Evolutionary conservation across 106 monocot genomes (phyloP).

Genomic region (Chionographis japonica): DNA sequence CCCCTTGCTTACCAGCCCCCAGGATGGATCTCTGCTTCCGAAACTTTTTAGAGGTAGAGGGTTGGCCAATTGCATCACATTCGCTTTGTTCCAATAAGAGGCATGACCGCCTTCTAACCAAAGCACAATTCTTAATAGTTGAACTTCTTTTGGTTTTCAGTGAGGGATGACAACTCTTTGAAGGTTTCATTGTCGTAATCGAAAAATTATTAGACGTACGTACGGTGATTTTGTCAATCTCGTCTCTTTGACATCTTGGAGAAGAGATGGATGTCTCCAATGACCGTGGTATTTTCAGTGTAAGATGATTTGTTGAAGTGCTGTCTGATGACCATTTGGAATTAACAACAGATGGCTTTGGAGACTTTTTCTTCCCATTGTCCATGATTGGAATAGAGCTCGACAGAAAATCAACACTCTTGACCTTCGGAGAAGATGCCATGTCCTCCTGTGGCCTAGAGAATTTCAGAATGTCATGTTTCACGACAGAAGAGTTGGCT

Average conservation of each 20-base stretch:
- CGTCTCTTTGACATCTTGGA: constrained; percentile 19
- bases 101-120: constrained; percentile 6
- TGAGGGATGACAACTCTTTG: constrained; percentile 1
- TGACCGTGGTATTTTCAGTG: constrained; percentile 24
- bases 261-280: constrained; percentile 13
- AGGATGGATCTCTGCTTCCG: constrained; percentile 34
- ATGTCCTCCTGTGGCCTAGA: constrained; percentile 12
- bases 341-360: neutral
- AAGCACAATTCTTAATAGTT: constrained; percentile 9
- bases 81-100: constrained; percentile 9
- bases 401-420: constrained; percentile 11
- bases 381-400: neutral
- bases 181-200: neutral
- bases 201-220: constrained; percentile 5
- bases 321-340: constrained; percentile 9
- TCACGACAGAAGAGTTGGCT: constrained; percentile 2
- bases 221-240: neutral
- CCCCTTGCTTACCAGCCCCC: constrained; percentile 13
- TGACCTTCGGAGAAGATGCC: constrained; percentile 14
- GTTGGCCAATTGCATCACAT: constrained; percentile 1
- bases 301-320: constrained; percentile 3
- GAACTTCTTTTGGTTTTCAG: neutral
- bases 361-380: constrained; percentile 9
- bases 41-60: constrained; percentile 19
- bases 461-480: neutral